Base-by-base conservation (phyloP, 2,329 filamentous ascomycete genomes). In the Fusarium chaquense region DNA sequence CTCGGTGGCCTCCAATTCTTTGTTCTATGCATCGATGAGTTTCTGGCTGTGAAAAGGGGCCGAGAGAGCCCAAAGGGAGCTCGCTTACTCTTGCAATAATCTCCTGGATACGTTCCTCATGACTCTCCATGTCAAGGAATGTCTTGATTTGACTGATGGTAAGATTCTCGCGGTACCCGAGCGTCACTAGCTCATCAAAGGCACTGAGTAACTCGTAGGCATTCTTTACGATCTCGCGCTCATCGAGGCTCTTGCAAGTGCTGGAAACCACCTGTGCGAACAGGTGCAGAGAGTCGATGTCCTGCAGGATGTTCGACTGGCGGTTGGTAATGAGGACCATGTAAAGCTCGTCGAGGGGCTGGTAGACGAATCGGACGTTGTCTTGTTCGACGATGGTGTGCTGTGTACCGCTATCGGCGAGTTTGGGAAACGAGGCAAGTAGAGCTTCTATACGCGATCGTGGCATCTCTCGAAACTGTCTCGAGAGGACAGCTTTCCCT, bases 311-410 rank as follows among this genome's bases (percentile, higher is more conserved):
- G 83, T 99, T 99, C 81, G 95, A 98, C 85, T 98, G 96, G 76
- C 94, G 92, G 86, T 99, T 99, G 81, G 97, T 99, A 83, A 99
- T 98, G 77, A 99, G 90, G 72, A 99, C 95, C 89, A 99, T 98
- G 88, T 99, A 99, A 71, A 99, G 90, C 85, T 99, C 97, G 83
- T 99, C 97, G 71, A 99, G 88, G 65, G 96, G 97, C 81, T 99
- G 96, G 86, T 99, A 99, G 62, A 99, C 96, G 79, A 98, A 99
- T 84, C 96, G 95, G 78, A 99, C 96, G 84, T 97, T 98, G 85
- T 99, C 97, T 83, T 98, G 94, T 83, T 99, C 96, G 76, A 98
- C 94, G 8, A 93, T 99, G 30, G 96, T 99, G 82, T 99, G 96
- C 82, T 99, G 96, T 54, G 94, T 98, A 66, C 94, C 93, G 68